phyloP scores from a whole-genome alignment of 2,329 filamentous ascomycete species.

The Mycosphaerelloides madeirae region DNA sequence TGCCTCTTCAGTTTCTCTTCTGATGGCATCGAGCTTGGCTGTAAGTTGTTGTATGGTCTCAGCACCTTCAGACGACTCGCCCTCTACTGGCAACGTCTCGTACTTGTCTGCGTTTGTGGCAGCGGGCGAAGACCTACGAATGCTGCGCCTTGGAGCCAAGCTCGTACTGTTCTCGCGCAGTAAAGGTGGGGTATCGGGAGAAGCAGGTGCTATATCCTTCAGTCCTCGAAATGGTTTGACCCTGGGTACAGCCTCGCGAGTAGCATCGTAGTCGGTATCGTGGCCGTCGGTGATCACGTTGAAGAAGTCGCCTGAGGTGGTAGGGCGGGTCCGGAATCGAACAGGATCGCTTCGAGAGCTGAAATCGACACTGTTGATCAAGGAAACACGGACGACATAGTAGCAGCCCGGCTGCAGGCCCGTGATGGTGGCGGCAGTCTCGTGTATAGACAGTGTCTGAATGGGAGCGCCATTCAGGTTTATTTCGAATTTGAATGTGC shows the following conservation, averaged over 20 bases:
- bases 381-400: slow-evolving; percentile 90
- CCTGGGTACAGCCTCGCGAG: slow-evolving; percentile 47
- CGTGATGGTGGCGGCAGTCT: slow-evolving; percentile 86
- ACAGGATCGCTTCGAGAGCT: slow-evolving; percentile 83
- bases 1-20: slow-evolving; percentile 77
- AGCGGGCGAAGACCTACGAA: slow-evolving; percentile 66
- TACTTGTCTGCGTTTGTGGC: slow-evolving; percentile 32
- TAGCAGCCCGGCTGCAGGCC: slow-evolving; percentile 81
- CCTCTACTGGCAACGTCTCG: slow-evolving; percentile 32
- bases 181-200: slow-evolving; percentile 59
- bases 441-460: slow-evolving; percentile 74
- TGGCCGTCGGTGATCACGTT: slow-evolving; percentile 24
- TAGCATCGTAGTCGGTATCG: slow-evolving; percentile 37
- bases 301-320: slow-evolving; percentile 42
- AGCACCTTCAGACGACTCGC: slow-evolving; percentile 53
- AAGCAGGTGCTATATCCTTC: slow-evolving; percentile 54
- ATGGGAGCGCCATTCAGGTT: slow-evolving; percentile 81
- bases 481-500: slow-evolving; percentile 81
- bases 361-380: slow-evolving; percentile 86
- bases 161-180: slow-evolving; percentile 60
- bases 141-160: slow-evolving; percentile 56
- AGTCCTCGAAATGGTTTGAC: slow-evolving; percentile 45
- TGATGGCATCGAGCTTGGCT: slow-evolving; percentile 70
- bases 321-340: slow-evolving; percentile 65
- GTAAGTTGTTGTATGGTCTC: slow-evolving; percentile 73